Evolutionary conservation across 1,284 basidiomycete species (phyloP), one percentile per base, ranked within the genome.

Genomic region (Ceratobasidium sp.): DNA sequence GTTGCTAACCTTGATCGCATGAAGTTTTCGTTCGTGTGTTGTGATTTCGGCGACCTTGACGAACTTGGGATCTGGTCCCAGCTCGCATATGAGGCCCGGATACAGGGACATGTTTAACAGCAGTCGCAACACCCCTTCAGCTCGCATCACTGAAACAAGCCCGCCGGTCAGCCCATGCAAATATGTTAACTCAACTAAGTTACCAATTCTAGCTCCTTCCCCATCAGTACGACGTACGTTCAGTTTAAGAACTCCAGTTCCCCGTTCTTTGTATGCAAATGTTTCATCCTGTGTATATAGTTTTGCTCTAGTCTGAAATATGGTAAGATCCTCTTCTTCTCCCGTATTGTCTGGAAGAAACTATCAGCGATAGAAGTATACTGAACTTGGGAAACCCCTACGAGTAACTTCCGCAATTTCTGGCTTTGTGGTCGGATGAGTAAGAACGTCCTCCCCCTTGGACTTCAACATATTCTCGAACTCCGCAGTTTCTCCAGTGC

Each of bases 321-420:
- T 82, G 0, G 92, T 95, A 73, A 91, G 87, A 79, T 98, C 96
- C 26, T 94, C 92, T 80, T 98, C 96, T 80, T 98, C 96, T 10
- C 96, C 96, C 0, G 96, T 98, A 52, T 86, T 82, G 36, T 93
- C 95, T 96, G 58, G 39, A 10, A 32, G 8, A 53, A 46, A 12
- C 34, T 14, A 6, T 23, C 30, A 57, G n/a, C 5, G n/a, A 21
- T 21, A 2, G 18, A 21, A 26, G 18, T 30, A 30, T 30, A 26
- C 12, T 21, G 10, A 34, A 9, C 18, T 8, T 30, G 4, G 21
- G 10, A 9, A 14, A 48, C 34, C n/a, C 65, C 34, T 36, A 69
- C 65, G 39, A 2, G 55, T 36, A n/a, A 69, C 32, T 52, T 45
- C 50, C 5, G 32, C 48, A 2, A 69, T 69, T 14, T 69, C 41